These are phyloP conservation scores for Toxicodendron radicans DNA, from an alignment of 345 rosid species.

Conservation along the genomic window DNA sequence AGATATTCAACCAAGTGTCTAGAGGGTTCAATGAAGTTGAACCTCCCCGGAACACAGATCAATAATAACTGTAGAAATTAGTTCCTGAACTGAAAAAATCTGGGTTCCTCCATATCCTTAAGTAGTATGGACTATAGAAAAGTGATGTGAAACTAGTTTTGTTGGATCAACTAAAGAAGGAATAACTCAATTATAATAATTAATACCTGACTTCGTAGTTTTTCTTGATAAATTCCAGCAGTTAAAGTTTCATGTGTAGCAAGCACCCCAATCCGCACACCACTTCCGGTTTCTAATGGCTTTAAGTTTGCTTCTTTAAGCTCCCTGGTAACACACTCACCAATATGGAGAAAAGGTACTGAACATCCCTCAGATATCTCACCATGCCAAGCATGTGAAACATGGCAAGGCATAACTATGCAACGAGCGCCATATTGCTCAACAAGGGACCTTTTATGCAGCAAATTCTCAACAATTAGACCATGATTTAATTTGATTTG, in stretches of 20 bases:
- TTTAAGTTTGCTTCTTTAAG: slow-evolving; percentile 56
- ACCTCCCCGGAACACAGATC: no score
- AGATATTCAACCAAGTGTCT: no score
- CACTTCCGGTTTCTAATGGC: slow-evolving; percentile 64
- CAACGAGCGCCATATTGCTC: slow-evolving; percentile 65
- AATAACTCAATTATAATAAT: slow-evolving; percentile 3
- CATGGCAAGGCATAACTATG: slow-evolving; percentile 67
- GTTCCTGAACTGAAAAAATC: no score
- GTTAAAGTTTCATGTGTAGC: slow-evolving; percentile 39
- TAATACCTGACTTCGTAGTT: slow-evolving; percentile 53
- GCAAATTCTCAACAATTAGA: slow-evolving; percentile 42
- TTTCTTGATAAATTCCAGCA: slow-evolving; percentile 57
- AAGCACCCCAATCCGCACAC: slow-evolving; percentile 61
- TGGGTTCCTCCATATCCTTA: no score
- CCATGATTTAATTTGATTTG: background rate
- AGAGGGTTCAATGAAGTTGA: no score
- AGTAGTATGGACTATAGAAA: no score
- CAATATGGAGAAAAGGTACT: slow-evolving; percentile 56
- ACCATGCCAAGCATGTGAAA: slow-evolving; percentile 56
- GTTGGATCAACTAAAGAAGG: background rate
- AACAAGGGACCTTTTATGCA: slow-evolving; percentile 50
- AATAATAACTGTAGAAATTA: no score
- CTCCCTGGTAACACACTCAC: slow-evolving; percentile 63
- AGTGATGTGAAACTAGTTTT: no score
- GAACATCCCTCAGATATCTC: slow-evolving; percentile 55